Base-by-base conservation (phyloP, 768 basidiomycete species). In the Butyriboletus loyo region DNA sequence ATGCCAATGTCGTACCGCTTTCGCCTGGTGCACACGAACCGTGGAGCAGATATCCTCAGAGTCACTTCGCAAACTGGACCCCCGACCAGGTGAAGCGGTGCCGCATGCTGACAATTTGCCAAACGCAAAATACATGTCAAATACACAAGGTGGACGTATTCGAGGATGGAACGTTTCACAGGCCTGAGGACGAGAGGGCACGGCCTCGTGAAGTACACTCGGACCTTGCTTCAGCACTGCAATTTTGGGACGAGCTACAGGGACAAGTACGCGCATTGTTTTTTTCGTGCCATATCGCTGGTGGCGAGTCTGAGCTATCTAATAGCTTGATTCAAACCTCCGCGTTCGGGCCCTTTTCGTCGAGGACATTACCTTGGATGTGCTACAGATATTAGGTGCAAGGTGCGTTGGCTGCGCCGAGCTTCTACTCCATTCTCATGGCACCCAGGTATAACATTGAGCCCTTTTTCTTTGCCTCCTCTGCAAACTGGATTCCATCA, bases 11-110 rank as follows among this genome's bases (percentile, higher is more conserved):
- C 8, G 24, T 19, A 3, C 48, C 48, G 1, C 48, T 57, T 8
- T 28, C 55, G 4, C 57, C 53, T 10, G 15, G 1, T 4, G 15
- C n/a, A 9, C 6, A 22, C 24, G 38, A 53, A 10, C 43, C 17
- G 4, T 77, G 75, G 75, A 32, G 49, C 7, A 42, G 48, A 53
- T 83, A 83, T 57, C 81, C 82, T 0, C 76, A 80, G 52, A 74
- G 76, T 1, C 65, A 75, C 13, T 84, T 79, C 53, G 77, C 77
- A 11, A 84, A 82, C 53, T 83, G 83, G 83, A 81, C 78, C 0
- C 62, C 61, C 7, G 63, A 62, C 14, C 82, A 83, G 46, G 70
- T 76, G 19, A 0, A 35, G 0, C 61, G 67, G 42, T 73, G 73
- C 39, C 57, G 62, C 47, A 75, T 77, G 68, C 36, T 64, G 49